Evolutionary conservation across 306 rosid genomes (phyloP).

Genomic region (Ammopiptanthus mongolicus): DNA sequence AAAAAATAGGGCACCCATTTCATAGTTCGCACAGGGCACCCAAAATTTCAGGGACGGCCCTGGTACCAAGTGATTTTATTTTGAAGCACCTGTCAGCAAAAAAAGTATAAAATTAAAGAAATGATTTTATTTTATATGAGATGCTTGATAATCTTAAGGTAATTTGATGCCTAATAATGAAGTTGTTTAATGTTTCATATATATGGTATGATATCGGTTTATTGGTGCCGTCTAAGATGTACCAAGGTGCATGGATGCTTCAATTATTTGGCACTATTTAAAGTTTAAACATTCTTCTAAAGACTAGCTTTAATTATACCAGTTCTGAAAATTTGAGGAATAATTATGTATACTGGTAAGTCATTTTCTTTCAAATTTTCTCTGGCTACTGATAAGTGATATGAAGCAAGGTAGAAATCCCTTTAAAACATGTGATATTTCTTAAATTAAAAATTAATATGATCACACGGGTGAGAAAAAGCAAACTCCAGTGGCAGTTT

Average conservation of each 20-base stretch:
- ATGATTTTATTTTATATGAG: too few species aligned
- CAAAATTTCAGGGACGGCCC: too few species aligned
- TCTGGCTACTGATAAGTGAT: not conserved
- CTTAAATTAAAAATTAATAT: not conserved
- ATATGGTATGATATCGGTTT: too few species aligned
- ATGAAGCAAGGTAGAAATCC: not conserved
- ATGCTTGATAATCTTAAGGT: too few species aligned
- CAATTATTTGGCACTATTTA: not conserved
- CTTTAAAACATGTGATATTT: not conserved
- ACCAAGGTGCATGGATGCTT: too few species aligned
- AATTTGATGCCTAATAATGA: too few species aligned
- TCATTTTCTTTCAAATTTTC: not conserved
- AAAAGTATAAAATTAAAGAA: too few species aligned
- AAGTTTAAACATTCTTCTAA: not conserved
- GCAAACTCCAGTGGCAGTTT: not conserved
- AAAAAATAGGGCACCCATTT: too few species aligned
- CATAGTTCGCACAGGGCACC: too few species aligned
- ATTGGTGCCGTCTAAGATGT: too few species aligned
- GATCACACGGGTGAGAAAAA: not conserved
- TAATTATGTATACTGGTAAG: not conserved
- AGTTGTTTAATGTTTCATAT: too few species aligned
- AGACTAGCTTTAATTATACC: not conserved
- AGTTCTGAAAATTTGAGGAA: not conserved
- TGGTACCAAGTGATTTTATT: not conserved
- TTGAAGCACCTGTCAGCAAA: not conserved